These are phyloP conservation scores for Mycena latifolia DNA, from an alignment of 768 basidiomycete genomes.

Conservation along the genomic window DNA sequence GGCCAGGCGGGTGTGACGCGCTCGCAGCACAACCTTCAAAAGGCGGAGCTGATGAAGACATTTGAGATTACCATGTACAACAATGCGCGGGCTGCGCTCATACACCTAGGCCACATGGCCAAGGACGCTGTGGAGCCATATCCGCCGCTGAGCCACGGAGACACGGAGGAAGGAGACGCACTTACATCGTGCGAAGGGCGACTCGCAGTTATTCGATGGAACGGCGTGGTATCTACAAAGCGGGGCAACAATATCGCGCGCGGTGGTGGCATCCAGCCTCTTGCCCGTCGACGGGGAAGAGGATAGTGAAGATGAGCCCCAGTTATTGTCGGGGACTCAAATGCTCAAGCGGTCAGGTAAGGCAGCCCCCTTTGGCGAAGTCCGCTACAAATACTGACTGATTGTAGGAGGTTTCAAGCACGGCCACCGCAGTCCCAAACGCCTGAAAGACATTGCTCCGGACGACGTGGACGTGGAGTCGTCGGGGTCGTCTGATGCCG, in stretches of 20 bases:
- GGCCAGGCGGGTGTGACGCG: neutral
- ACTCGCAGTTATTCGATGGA: conserved; percentile 23
- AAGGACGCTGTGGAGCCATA: conserved; percentile 10
- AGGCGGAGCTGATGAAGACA: conserved; percentile 21
- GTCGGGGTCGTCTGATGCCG: conserved; percentile 5
- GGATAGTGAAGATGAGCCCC: neutral
- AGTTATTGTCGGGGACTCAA: conserved; percentile 1
- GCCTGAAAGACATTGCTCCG: conserved; percentile 20
- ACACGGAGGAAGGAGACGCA: conserved; percentile 7
- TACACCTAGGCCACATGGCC: conserved; percentile 11
- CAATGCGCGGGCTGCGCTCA: conserved; percentile 4
- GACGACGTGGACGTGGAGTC: conserved; percentile 2
- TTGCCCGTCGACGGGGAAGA: neutral
- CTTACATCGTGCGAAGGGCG: conserved; percentile 24
- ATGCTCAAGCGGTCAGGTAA: neutral
- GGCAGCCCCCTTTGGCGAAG: neutral
- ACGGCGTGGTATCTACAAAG: conserved; percentile 29
- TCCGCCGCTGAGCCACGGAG: conserved; percentile 2
- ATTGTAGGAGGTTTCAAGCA: too few relatives aligned
- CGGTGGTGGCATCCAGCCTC: neutral
- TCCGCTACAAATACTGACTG: too few relatives aligned
- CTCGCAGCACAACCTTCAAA: conserved; percentile 22
- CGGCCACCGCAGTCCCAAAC: conserved; percentile 7
- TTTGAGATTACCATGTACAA: conserved; percentile 22
- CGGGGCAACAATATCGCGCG: neutral